Base-by-base conservation (phyloP, 2,329 filamentous ascomycete genomes). In the Lecanoromycetidae sp. region DNA sequence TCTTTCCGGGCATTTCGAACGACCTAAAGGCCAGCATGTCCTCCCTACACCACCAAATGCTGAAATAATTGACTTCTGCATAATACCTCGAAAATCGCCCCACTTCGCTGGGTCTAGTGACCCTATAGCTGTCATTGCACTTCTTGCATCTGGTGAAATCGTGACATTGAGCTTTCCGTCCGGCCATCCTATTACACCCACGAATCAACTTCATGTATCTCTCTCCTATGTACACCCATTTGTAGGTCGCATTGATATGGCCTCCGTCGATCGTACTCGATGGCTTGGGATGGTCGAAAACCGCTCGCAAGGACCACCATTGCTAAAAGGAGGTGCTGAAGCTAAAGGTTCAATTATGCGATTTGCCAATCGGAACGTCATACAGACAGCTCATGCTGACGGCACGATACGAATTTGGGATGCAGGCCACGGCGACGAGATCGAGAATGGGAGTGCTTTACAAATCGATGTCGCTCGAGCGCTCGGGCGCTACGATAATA, bases 361-460 rank as follows among this genome's bases (percentile, higher is more conserved):
- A 52, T 88, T 85, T 56, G 87, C 94, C 58, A 75, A 80, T 51
- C 77, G 91, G 39, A 94, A 87, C 48, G 77, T 96, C 36, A 75
- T 94, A 5, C 83, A 90, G 52, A 86, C 85, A 4, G 82, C 87
- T 0, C 90, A 98, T 62, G 87, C 82, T 3, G 91, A 98, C 63
- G 87, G 88, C 44, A 93, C 84, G 0, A 72, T 98, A n/a, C 75
- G 88, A 26, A 70, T 96, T 5, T 98, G 88, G 87, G 91, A 98
- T 63, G 78, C 82, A 17, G 91, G 91, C 0, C 84, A 94, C 58
- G 84, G 79, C 12, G 91, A 98, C 59, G 86, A 95, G 58, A 84
- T 98, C 42, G 91, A 98, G 63, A 96, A 96, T 57, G 74, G 78
- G 10, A 71, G 72, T 3, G 74, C 86, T 44, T 68, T 96, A 20